Base-by-base conservation (phyloP, 176 grass and related monocot species). In the Triticum timopheevii region DNA sequence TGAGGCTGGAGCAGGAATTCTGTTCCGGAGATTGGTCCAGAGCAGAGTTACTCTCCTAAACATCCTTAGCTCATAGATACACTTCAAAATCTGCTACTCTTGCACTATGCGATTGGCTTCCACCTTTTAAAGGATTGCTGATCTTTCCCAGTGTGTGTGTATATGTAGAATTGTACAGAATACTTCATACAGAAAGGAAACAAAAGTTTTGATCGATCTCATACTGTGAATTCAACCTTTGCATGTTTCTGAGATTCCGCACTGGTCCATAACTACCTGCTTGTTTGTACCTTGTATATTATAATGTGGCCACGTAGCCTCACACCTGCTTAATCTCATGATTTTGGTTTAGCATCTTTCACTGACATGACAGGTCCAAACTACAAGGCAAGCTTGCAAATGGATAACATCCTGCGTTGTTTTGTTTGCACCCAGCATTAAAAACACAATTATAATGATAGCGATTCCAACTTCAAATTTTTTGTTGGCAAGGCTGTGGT, bases 141-240 rank as follows among this genome's bases (percentile, higher is more conserved):
- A 7, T 61, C 20, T n/a, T 23, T n/a, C 58, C 8, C 20, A n/a
- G 6, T 24, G 63, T 35, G 9, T 79, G 31, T 61, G 3, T 61
- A n/a, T 61, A 61, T 61, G 58, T 61, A 61, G 17, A 61, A 44
- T 3, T 44, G 42, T 44, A 44, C 42, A 44, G 42, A 12, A 44
- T 44, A 44, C 42, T 44, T 10, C 42, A 44, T 44, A 12, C 42
- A 44, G 42, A 44, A 44, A 44, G 42, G 42, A 44, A 44, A 44
- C 42, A 61, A 20, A 83, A 83, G 31, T 87, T 90, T 90, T 87
- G 79, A 35, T 73, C 69, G 33, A 79, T 17, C 79, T 82, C 13
- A n/a, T 25, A 56, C 38, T 58, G 42, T 73, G 17, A 23, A 83
- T 65, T 69, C 56, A 76, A 47, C 61, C 33, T 10, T 54, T 15